phyloP scores from a whole-genome alignment of 2,329 filamentous ascomycete species.

The Colletotrichum agaves region DNA sequence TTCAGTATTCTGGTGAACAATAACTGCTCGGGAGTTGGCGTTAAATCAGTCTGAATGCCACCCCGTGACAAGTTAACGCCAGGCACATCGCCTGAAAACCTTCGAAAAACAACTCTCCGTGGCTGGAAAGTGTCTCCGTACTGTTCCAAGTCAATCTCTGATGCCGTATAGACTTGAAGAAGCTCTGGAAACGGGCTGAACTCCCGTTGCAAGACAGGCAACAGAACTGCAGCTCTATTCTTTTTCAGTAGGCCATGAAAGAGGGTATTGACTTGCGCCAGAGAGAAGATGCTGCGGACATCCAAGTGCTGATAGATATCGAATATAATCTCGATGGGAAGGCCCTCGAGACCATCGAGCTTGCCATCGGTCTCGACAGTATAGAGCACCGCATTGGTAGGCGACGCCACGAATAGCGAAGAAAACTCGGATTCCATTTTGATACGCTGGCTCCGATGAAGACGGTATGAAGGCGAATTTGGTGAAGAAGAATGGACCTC shows the following conservation, averaged over 20 bases:
- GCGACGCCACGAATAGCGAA: conserved; percentile 8
- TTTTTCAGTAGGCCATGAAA: conserved; percentile 54
- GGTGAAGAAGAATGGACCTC: no score
- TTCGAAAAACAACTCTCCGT: conserved; percentile 52
- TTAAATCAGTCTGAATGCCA: conserved; percentile 2
- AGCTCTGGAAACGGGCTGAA: conserved; percentile 58
- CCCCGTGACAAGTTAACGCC: conserved; percentile 41
- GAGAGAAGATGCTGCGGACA: conserved; percentile 51
- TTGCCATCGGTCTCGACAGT: conserved; percentile 17
- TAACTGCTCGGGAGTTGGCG: not conserved
- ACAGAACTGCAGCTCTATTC: conserved; percentile 55
- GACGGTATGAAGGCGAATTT: no score
- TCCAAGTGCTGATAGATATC: conserved; percentile 60
- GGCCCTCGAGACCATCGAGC: conserved; percentile 41
- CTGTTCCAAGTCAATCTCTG: conserved; percentile 48
- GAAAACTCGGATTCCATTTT: conserved; percentile 27
- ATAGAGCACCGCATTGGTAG: not conserved
- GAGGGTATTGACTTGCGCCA: conserved; percentile 50
- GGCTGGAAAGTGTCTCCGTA: conserved; percentile 50
- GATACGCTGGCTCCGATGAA: no score
- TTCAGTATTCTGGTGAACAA: conserved; percentile 1
- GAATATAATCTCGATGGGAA: conserved; percentile 60
- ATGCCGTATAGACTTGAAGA: conserved; percentile 58
- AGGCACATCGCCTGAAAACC: conserved; percentile 46
- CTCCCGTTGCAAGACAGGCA: conserved; percentile 54